Evolutionary conservation across 2,329 filamentous ascomycete genomes (phyloP).

Genomic region (Colletotrichum higginsianum): DNA sequence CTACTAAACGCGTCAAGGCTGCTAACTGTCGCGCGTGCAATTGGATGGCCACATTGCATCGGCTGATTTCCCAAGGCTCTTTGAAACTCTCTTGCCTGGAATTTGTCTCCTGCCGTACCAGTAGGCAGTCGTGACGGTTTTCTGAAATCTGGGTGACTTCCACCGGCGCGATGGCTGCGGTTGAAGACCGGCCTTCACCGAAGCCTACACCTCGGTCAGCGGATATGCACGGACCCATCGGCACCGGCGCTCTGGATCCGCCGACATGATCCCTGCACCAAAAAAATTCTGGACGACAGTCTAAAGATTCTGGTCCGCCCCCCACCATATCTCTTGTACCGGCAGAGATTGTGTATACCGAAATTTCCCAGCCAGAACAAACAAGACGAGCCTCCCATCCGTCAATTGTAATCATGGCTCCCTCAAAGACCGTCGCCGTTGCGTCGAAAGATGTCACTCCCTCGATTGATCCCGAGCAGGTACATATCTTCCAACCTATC

Average conservation of each 20-base stretch:
- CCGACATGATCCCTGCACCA: constrained; percentile 39
- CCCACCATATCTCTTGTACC: constrained; percentile 33
- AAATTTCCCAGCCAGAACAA: constrained; percentile 21
- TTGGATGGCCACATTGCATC: background rate
- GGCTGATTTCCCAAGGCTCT: too few relatives aligned
- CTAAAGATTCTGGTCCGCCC: constrained; percentile 30
- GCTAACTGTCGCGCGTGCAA: background rate
- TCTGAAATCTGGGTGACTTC: background rate
- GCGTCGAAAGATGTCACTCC: constrained; percentile 49
- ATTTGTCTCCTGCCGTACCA: background rate
- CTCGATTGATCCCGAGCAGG: constrained; percentile 60
- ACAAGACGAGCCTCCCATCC: constrained; percentile 8
- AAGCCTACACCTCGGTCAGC: constrained; percentile 19
- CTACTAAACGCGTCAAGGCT: constrained; percentile 33
- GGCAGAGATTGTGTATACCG: constrained; percentile 7
- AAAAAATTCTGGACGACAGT: constrained; percentile 42
- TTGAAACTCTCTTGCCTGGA: too few relatives aligned
- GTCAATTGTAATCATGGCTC: constrained; percentile 53
- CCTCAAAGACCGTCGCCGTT: constrained; percentile 57
- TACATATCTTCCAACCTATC: constrained; percentile 40
- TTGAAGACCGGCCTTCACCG: constrained; percentile 20
- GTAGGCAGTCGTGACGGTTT: background rate
- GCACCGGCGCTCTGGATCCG: constrained; percentile 37
- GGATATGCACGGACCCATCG: constrained; percentile 24
- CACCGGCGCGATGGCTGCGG: background rate